Percentiles rank a stretch among this genome's conserved stretches.
phyloP scores from a whole-genome alignment of 1,139 yeast species.

The Saccharomyces hybrid region DNA sequence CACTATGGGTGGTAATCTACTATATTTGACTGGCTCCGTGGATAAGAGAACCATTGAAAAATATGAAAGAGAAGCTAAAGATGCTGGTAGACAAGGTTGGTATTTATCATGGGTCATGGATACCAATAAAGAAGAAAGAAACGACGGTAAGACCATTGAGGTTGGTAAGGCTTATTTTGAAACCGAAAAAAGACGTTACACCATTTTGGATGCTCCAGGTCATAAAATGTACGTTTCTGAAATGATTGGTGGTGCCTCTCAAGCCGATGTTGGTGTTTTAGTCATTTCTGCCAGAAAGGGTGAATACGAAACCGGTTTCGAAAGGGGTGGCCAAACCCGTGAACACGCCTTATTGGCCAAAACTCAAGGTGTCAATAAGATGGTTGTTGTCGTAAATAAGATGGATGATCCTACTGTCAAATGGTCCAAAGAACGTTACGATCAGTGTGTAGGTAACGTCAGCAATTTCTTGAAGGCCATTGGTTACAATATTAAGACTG shows the following conservation, averaged over 20 bases:
- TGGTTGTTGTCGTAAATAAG: constrained; percentile 90
- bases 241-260: constrained; percentile 99
- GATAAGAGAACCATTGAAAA: constrained; percentile 99
- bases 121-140: constrained; percentile 97
- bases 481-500: constrained; percentile 77
- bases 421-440: constrained; percentile 95
- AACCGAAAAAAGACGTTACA: constrained; percentile 95
- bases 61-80: constrained; percentile 96
- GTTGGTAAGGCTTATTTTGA: constrained; percentile 97
- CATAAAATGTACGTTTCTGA: constrained; percentile 97
- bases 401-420: constrained; percentile 97
- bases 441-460: constrained; percentile 85
- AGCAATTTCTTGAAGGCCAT: constrained; percentile 74
- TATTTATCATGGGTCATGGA: constrained; percentile 99
- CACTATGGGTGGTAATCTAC: constrained; percentile 97
- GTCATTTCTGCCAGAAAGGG: constrained; percentile 88
- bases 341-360: constrained; percentile 87
- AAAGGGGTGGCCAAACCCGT: constrained; percentile 90
- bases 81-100: constrained; percentile 99
- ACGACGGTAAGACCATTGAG: constrained; percentile 97
- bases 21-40: constrained; percentile 89
- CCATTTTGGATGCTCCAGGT: constrained; percentile 98
- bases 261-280: constrained; percentile 88
- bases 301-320: constrained; percentile 94
- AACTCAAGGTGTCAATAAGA: constrained; percentile 85